Conservation (phyloP, 2,329 filamentous ascomycete genomes). For the Colletotrichum zoysiae region DNA sequence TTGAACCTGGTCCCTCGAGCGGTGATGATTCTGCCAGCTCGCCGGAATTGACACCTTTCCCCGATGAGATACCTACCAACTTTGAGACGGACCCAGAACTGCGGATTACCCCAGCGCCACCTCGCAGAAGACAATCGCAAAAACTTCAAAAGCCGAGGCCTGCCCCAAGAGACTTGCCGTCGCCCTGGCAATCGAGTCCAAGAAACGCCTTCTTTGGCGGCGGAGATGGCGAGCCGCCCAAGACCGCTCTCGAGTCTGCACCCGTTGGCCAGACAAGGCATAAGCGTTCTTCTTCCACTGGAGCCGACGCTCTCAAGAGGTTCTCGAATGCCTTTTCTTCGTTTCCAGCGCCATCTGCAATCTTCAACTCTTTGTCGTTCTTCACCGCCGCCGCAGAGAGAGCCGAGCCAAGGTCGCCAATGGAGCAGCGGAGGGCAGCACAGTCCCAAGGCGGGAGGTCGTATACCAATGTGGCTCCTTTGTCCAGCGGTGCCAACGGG, state of each 20-base stretch:
- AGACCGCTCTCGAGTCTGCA: conserved; percentile 56
- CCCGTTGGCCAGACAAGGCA: conserved; percentile 61
- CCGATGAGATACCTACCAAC: conserved; percentile 36
- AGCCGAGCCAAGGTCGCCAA: conserved; percentile 14
- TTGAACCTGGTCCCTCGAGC: conserved; percentile 42
- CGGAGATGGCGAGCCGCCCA: conserved; percentile 46
- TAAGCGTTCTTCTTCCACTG: conserved; percentile 66
- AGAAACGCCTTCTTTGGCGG: conserved; percentile 53
- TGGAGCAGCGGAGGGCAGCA: conserved; percentile 9
- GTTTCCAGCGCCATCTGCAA: conserved; percentile 47
- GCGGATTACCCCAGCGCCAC: conserved; percentile 29
- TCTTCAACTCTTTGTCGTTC: conserved; percentile 42
- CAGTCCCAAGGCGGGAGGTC: conserved; percentile 22
- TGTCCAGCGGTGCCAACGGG: conserved; percentile 17
- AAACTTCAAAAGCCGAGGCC: conserved; percentile 36
- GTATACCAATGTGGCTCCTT: conserved; percentile 19
- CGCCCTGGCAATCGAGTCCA: conserved; percentile 58
- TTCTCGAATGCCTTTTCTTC: conserved; percentile 70
- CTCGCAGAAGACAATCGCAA: conserved; percentile 24
- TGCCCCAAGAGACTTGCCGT: conserved; percentile 44
- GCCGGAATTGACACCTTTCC: conserved; percentile 38
- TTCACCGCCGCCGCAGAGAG: conserved; percentile 40
- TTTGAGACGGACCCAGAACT: conserved; percentile 36
- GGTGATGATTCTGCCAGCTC: conserved; percentile 39
- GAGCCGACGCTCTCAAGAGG: conserved; percentile 69